Evolutionary conservation across 2,329 filamentous ascomycete species (phyloP), one percentile per base, ranked within the genome.

Genomic region (Hyphodiscus sp.): DNA sequence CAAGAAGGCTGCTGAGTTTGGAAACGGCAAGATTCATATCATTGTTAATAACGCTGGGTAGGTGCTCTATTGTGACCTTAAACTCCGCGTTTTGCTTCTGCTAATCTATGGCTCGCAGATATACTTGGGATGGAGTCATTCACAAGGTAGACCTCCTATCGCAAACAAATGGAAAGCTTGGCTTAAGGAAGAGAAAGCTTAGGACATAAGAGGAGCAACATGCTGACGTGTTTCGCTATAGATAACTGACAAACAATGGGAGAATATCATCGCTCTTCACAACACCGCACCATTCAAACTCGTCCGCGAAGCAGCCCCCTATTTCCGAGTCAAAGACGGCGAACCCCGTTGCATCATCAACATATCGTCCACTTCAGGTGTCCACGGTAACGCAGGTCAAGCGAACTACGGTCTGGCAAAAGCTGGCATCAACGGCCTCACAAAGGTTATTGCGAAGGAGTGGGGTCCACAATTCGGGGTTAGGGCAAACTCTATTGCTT

Each of bases 91-190:
- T 41, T n/a, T 18, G 4, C 18, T 41, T 18, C 9, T 30, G 30
- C 50, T 58, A 16, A 60, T 23, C 46, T 42, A n/a, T n/a, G 11
- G 33, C 44, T 30, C 10, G 49, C 41, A 63, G 62, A 43, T 95
- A 89, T 72, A 95, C 91, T 0, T 95, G 90, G 89, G 91, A 96
- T 69, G 91, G 86, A 7, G 89, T 95, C 41, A 90, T 95, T 61
- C 89, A 95, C 77, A 95, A 94, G 73, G 77, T 80, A 56, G 54
- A 49, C 15, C 45, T 41, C 18, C 54, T 57, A 56, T 58, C 57
- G 41, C 15, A 50, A 23, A 51, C 58, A 38, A 45, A 52, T 56
- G 3, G 43, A 51, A 15, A 54, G 52, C 19, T 41, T 61, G 41
- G 50, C 58, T 49, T 43, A 55, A 11, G 16, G 55, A 19, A 53